These are phyloP conservation scores for Auriscalpium microsporum DNA, from an alignment of 768 basidiomycete species.

Conservation along the genomic window DNA sequence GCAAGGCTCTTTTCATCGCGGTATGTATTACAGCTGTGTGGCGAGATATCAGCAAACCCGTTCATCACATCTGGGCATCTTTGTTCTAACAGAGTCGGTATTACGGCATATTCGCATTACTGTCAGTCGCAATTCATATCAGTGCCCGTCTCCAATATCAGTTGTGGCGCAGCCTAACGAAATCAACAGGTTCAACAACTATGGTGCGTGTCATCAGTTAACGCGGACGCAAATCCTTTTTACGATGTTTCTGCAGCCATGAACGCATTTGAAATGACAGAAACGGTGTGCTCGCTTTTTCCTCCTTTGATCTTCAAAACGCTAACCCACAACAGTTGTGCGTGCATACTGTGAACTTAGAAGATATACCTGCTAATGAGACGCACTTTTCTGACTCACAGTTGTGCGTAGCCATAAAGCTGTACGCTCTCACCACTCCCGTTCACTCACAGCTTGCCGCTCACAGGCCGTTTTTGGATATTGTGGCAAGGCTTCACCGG, in stretches of 20 bases:
- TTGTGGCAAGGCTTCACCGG: background rate
- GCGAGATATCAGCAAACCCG: background rate
- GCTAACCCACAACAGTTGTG: background rate
- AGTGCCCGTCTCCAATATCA: no score
- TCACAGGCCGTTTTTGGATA: background rate
- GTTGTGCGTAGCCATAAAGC: background rate
- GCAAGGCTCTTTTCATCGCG: background rate
- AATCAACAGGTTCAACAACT: background rate
- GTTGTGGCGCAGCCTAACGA: background rate
- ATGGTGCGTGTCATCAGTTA: background rate
- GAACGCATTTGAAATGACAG: background rate
- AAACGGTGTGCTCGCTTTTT: background rate
- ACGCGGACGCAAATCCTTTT: background rate
- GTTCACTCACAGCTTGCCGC: background rate
- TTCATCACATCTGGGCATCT: no score
- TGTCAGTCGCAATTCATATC: background rate
- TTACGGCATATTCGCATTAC: background rate
- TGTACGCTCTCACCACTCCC: background rate
- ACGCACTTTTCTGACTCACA: background rate
- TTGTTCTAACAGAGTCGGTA: background rate
- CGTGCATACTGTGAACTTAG: background rate
- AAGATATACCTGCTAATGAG: background rate
- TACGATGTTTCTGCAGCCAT: background rate
- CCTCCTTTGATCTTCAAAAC: background rate
- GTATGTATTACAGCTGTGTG: background rate